Conservation (phyloP, 371 early-diverging fungal species). For the Saksenaea oblongispora region DNA sequence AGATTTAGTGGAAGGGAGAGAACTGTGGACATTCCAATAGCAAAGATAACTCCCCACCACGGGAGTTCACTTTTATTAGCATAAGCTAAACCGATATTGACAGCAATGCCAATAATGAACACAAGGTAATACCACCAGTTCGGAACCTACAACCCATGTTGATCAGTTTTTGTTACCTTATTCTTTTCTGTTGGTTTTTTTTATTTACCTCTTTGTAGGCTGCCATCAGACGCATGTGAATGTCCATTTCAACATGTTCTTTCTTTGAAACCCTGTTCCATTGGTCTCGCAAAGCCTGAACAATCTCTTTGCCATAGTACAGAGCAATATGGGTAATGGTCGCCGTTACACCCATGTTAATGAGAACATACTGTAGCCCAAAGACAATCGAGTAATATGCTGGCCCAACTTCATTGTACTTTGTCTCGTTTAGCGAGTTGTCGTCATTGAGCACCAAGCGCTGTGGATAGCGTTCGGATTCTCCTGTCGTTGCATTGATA, state of each 20-base stretch:
- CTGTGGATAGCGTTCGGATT: conserved; percentile 37
- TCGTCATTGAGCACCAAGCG: conserved; percentile 23
- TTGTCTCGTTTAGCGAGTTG: conserved; percentile 26
- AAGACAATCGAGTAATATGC: conserved; percentile 25
- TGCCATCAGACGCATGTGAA: conserved; percentile 34
- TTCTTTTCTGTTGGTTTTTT: too few species aligned
- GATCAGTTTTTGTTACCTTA: conserved; percentile 7
- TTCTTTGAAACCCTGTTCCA: conserved; percentile 14
- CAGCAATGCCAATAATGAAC: conserved; percentile 58
- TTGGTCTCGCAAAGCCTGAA: neutral
- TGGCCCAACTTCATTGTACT: conserved; percentile 24
- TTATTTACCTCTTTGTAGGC: conserved; percentile 43
- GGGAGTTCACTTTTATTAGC: conserved; percentile 52
- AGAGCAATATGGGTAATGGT: conserved; percentile 50
- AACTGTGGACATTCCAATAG: conserved; percentile 54
- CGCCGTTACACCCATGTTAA: conserved; percentile 40
- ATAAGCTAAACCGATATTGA: conserved; percentile 66
- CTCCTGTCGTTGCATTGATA: conserved; percentile 13
- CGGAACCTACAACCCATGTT: conserved; percentile 57
- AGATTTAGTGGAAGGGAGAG: conserved; percentile 40
- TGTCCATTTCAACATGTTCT: conserved; percentile 14
- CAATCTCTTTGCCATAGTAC: conserved; percentile 48
- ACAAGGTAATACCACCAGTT: conserved; percentile 73
- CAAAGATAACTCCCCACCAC: conserved; percentile 76
- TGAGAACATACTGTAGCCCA: conserved; percentile 19